Percentiles rank a stretch among this genome's conserved stretches.
Conservation (phyloP, 1,139 yeast species). For the Magnusiomyces ingens region DNA sequence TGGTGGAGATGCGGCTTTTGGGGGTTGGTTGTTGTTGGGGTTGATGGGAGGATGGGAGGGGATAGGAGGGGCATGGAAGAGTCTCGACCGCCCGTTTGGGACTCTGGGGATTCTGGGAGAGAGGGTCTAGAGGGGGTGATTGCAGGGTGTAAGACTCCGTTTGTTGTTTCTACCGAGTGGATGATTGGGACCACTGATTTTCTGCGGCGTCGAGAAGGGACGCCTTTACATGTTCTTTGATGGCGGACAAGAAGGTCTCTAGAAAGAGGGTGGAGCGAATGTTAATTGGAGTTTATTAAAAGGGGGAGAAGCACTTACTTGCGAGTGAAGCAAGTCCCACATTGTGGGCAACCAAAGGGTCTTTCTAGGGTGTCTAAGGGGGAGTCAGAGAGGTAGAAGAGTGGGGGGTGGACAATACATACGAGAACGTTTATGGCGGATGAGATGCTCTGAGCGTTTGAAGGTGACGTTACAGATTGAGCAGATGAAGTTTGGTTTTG, state of each 20-base stretch:
- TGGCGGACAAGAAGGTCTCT: constrained; percentile 1
- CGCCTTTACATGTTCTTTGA: constrained; percentile 5
- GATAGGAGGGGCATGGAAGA: constrained; percentile 47
- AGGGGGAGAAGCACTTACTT: neutral
- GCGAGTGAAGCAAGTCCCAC: constrained; percentile 7
- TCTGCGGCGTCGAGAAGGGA: constrained; percentile 1
- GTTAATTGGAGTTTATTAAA: too few species aligned
- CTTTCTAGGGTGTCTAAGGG: constrained; percentile 3
- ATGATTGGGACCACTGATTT: constrained; percentile 2
- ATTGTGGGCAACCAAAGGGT: constrained; percentile 3
- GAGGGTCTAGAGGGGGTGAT: too few species aligned
- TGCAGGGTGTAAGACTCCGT: too few species aligned
- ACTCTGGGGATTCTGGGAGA: too few species aligned
- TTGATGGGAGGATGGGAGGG: constrained; percentile 36
- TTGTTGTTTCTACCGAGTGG: too few species aligned
- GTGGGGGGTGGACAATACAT: neutral
- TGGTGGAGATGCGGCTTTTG: too few species aligned
- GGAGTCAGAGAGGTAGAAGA: neutral
- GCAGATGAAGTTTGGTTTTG: constrained; percentile 1
- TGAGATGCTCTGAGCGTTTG: constrained; percentile 4
- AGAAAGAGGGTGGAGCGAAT: too few species aligned
- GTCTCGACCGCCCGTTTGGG: too few species aligned
- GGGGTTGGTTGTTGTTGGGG: too few species aligned
- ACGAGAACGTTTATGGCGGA: constrained; percentile 4
- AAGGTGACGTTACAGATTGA: neutral